phyloP scores from a whole-genome alignment of 371 early-diverging fungal genomes.

The Rhizomucor pusillus region DNA sequence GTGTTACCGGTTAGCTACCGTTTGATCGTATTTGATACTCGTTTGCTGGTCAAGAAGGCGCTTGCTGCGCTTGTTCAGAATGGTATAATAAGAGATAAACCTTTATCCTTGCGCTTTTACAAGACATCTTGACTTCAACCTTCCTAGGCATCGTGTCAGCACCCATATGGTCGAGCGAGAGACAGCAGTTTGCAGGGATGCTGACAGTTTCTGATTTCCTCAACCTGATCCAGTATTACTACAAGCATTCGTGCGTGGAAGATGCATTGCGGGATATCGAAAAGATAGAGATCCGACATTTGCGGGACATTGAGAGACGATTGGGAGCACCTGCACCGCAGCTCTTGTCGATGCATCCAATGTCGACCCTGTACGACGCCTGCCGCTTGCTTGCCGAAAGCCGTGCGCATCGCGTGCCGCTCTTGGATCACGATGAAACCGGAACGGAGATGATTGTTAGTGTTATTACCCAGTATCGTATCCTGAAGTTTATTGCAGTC shows the following conservation, averaged over 20 bases:
- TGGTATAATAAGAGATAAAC: slow-evolving; percentile 47
- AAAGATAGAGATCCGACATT: slow-evolving; percentile 71
- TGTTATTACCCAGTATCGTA: slow-evolving; percentile 88
- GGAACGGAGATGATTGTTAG: slow-evolving; percentile 86
- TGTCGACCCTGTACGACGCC: slow-evolving; percentile 83
- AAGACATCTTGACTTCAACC: neutral
- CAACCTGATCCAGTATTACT: slow-evolving; percentile 89
- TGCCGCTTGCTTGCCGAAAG: slow-evolving; percentile 73
- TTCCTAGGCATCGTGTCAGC: slow-evolving; percentile 87
- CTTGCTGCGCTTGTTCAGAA: slow-evolving; percentile 90
- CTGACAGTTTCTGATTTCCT: slow-evolving; percentile 92
- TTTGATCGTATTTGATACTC: slow-evolving; percentile 88
- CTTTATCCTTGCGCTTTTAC: too few species aligned
- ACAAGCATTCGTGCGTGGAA: slow-evolving; percentile 72
- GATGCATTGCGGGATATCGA: slow-evolving; percentile 86
- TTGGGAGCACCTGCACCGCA: slow-evolving; percentile 60
- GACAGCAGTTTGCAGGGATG: slow-evolving; percentile 86
- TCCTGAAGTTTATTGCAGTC: slow-evolving; percentile 86
- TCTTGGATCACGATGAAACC: slow-evolving; percentile 79
- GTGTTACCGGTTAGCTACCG: slow-evolving; percentile 88
- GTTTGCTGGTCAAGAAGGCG: slow-evolving; percentile 89
- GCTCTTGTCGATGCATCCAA: slow-evolving; percentile 73
- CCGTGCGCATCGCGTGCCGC: slow-evolving; percentile 80
- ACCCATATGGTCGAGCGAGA: slow-evolving; percentile 84
- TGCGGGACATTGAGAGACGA: slow-evolving; percentile 61